phyloP scores from a whole-genome alignment of 208 protist species.

The Leishmania turanica region DNA sequence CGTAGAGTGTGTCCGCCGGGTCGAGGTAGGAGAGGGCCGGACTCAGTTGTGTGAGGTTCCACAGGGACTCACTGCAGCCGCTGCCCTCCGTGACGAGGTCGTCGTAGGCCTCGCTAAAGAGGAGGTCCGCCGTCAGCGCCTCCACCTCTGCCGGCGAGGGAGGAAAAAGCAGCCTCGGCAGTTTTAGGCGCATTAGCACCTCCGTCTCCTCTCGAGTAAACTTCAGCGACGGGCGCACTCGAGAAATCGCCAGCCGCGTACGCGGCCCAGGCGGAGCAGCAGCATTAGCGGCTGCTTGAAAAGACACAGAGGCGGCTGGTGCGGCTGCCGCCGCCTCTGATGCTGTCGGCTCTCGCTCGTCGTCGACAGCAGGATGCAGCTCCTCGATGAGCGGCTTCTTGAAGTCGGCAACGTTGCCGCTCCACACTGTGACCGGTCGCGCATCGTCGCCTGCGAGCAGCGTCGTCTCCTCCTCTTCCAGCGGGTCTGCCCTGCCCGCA shows the following conservation, averaged over 20 bases:
- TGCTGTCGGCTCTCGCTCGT: neutral
- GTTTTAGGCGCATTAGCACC: slow-evolving; percentile 42
- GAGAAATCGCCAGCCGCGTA: slow-evolving; percentile 57
- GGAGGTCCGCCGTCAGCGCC: slow-evolving; percentile 82
- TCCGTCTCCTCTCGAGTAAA: slow-evolving; percentile 67
- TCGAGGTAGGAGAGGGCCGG: slow-evolving; percentile 87
- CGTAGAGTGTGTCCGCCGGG: slow-evolving; percentile 68
- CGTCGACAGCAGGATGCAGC: slow-evolving; percentile 3
- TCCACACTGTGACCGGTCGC: slow-evolving; percentile 62
- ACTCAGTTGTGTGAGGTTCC: slow-evolving; percentile 87
- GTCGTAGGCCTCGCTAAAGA: slow-evolving; percentile 89
- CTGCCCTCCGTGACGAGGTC: slow-evolving; percentile 84
- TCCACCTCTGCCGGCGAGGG: slow-evolving; percentile 41
- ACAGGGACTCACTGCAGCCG: slow-evolving; percentile 89
- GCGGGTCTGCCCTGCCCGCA: slow-evolving; percentile 19
- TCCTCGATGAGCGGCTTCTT: slow-evolving; percentile 65
- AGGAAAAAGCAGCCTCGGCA: slow-evolving; percentile 66
- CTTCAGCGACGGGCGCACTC: slow-evolving; percentile 32
- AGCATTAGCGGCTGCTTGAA: neutral
- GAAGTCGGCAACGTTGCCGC: slow-evolving; percentile 82
- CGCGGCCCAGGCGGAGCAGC: slow-evolving; percentile 1
- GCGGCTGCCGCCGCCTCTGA: neutral
- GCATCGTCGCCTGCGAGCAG: slow-evolving; percentile 25
- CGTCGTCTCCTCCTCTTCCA: slow-evolving; percentile 63
- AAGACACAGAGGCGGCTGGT: neutral